Evolutionary conservation across 202 grass and related monocot species (phyloP).

Genomic region (Sporobolus alterniflorus): DNA sequence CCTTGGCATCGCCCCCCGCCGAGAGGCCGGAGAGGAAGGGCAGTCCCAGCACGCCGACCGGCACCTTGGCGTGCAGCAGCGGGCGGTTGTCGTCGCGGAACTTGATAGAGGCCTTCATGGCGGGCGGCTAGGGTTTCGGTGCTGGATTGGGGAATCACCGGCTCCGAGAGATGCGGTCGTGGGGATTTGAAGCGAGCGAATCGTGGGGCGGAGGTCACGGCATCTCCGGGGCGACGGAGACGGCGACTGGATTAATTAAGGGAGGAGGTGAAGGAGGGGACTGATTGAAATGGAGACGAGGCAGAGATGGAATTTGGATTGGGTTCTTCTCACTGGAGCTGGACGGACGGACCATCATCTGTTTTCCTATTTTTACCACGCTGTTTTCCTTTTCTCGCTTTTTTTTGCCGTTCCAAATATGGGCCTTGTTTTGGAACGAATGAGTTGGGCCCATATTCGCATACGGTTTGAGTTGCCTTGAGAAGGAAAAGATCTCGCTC

Average conservation of each 20-base stretch:
- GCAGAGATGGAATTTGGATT: background rate
- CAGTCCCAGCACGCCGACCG: constrained; percentile 77
- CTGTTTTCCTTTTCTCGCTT: background rate
- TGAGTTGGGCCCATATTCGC: background rate
- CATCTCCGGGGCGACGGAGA: constrained; percentile 27
- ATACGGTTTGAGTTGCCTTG: no score
- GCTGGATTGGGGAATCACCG: constrained; percentile 12
- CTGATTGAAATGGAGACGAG: constrained; percentile 3
- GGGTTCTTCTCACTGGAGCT: background rate
- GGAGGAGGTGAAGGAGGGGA: background rate
- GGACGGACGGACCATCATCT: constrained; percentile 16
- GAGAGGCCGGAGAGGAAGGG: constrained; percentile 80
- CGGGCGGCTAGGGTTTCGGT: background rate
- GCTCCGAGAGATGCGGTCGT: background rate
- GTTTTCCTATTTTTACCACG: background rate
- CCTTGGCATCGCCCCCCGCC: constrained; percentile 54
- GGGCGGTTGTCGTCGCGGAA: constrained; percentile 81
- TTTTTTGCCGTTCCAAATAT: background rate
- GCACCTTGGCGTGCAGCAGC: constrained; percentile 80
- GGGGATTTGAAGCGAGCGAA: constrained; percentile 33
- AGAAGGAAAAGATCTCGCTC: no score
- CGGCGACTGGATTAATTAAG: constrained; percentile 37
- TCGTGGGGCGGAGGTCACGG: constrained; percentile 39
- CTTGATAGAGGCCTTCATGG: constrained; percentile 93
- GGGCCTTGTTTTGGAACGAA: background rate